Evolutionary conservation across 768 basidiomycete genomes (phyloP).

Genomic region (Rhizopogon rudus): DNA sequence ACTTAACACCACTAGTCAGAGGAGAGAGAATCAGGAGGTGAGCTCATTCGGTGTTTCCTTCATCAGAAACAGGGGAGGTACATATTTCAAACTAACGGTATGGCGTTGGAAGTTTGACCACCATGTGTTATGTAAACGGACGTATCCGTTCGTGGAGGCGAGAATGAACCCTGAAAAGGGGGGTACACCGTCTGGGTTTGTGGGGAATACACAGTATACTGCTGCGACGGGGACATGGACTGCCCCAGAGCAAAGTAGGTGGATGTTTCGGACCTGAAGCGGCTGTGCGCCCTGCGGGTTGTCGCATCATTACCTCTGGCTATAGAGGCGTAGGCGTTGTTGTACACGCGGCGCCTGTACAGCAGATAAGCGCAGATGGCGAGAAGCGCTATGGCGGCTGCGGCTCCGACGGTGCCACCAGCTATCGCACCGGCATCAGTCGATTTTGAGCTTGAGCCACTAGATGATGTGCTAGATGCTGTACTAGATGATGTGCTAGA

Average conservation of each 20-base stretch:
- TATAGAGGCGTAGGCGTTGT: not conserved
- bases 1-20: too few relatives aligned
- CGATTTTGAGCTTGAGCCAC: slow-evolving; percentile 1
- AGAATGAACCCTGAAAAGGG: not conserved
- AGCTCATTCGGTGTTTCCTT: too few relatives aligned
- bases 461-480: not conserved
- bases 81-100: slow-evolving; percentile 16
- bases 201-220: not conserved
- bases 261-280: slow-evolving; percentile 10
- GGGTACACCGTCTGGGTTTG: not conserved
- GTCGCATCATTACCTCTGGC: not conserved
- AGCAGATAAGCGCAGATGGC: slow-evolving; percentile 11
- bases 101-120: slow-evolving; percentile 2
- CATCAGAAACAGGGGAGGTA: not conserved
- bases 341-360: slow-evolving; percentile 8
- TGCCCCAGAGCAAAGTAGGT: not conserved
- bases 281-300: slow-evolving; percentile 2
- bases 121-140: slow-evolving; percentile 5
- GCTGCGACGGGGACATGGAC: not conserved
- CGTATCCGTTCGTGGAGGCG: slow-evolving; percentile 10
- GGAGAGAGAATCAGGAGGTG: too few relatives aligned
- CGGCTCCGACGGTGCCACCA: slow-evolving; percentile 17
- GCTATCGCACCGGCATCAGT: slow-evolving; percentile 15
- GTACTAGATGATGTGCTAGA: too few relatives aligned
- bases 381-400: slow-evolving; percentile 11